These are phyloP conservation scores for Astrephomene gubernaculifera DNA, from an alignment of 139 green algal species.

Conservation along the genomic window DNA sequence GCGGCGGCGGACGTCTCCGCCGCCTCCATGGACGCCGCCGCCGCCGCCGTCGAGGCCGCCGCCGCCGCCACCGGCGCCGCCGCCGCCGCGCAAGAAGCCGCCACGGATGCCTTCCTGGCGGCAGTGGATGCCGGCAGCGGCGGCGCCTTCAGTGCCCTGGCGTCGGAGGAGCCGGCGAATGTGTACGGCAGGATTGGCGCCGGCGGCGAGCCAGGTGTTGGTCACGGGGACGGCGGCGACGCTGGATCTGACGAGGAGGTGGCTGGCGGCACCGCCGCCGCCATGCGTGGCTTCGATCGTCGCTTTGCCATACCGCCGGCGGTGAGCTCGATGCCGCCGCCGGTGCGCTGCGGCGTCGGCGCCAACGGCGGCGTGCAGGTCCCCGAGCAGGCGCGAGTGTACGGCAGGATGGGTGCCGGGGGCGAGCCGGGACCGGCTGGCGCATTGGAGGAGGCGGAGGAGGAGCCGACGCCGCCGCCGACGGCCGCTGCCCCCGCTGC, in stretches of 20 bases:
- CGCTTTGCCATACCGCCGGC: neutral
- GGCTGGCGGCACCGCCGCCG: neutral
- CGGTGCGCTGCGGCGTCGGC: neutral
- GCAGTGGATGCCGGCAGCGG: neutral
- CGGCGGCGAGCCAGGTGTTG: neutral
- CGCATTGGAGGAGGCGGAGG: neutral
- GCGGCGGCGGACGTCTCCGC: neutral
- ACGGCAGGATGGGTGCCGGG: constrained; percentile 6
- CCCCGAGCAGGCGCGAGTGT: neutral
- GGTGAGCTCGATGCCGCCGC: neutral
- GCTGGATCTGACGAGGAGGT: neutral
- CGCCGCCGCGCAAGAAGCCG: constrained; percentile 5
- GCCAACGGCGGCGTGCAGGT: neutral
- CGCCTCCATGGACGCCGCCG: constrained; percentile 5
- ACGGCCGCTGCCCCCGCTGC: neutral
- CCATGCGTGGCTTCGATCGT: neutral
- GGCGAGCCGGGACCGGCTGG: neutral
- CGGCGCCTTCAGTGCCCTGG: neutral
- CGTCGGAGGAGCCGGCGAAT: neutral
- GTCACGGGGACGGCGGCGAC: neutral
- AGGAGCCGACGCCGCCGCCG: neutral
- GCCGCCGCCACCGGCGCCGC: neutral
- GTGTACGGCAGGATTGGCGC: constrained; percentile 5
- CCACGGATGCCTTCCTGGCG: constrained; percentile 24
- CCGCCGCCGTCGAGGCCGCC: constrained; percentile 10